A percentile compares a stretch with the other conserved stretches of the same genome.
These are phyloP conservation scores for Clarkia xantiana DNA, from an alignment of 345 rosid species.

Conservation along the genomic window DNA sequence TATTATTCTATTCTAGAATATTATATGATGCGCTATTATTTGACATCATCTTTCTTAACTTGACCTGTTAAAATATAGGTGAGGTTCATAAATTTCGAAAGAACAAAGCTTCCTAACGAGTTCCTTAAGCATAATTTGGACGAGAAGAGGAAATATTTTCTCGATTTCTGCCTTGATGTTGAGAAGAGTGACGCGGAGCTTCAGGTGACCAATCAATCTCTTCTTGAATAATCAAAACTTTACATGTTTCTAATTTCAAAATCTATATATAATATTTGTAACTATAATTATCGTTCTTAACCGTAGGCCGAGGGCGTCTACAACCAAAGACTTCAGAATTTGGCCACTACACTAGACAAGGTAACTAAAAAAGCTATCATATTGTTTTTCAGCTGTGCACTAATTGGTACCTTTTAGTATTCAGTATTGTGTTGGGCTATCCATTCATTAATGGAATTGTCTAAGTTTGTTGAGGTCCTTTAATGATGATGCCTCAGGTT, in stretches of 20 bases:
- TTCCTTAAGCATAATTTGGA: conserved; percentile 81
- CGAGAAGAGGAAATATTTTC: conserved; percentile 75
- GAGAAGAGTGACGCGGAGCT: conserved; percentile 98
- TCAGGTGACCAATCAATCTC: conserved; percentile 45
- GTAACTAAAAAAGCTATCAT: conserved; percentile 18
- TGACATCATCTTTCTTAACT: not conserved
- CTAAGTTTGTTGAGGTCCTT: not conserved
- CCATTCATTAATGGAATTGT: no score
- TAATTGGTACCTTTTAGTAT: no score
- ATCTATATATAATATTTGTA: no score
- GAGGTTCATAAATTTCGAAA: conserved; percentile 86
- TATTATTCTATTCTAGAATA: not conserved
- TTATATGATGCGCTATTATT: not conserved
- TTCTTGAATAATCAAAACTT: not conserved
- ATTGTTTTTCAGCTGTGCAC: not conserved
- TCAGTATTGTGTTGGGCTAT: no score
- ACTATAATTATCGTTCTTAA: no score
- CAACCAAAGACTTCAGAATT: conserved; percentile 98
- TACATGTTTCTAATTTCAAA: no score
- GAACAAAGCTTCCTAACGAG: conserved; percentile 91
- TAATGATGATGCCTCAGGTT: conserved; percentile 37
- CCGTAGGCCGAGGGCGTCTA: conserved; percentile 97
- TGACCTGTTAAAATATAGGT: conserved; percentile 40
- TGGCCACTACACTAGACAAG: conserved; percentile 98
- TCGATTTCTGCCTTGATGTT: conserved; percentile 60